Percentiles rank a stretch among this genome's conserved stretches.
phyloP scores from a whole-genome alignment of 2,329 filamentous ascomycete species.

The Botrytis sinoallii region DNA sequence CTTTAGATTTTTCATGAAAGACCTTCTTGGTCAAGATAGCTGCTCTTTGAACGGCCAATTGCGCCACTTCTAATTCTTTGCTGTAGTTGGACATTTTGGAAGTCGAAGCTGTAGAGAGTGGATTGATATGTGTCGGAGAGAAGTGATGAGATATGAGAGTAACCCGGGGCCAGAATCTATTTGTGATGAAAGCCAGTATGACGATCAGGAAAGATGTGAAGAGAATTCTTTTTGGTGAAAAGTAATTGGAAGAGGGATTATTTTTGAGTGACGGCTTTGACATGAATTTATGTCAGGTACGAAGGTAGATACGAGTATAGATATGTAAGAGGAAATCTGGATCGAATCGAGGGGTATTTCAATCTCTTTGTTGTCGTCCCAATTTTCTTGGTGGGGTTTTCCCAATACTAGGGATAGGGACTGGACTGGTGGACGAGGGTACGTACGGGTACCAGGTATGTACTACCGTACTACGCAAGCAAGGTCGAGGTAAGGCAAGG shows the following conservation, averaged over 20 bases:
- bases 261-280: neutral
- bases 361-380: conserved; percentile 14
- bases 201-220: conserved; percentile 32
- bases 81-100: conserved; percentile 53
- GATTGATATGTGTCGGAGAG: conserved; percentile 21
- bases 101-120: conserved; percentile 24
- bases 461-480: neutral
- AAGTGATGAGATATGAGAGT: conserved; percentile 35
- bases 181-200: conserved; percentile 34
- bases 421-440: no score
- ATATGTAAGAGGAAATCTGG: neutral
- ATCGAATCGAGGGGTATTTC: conserved; percentile 7
- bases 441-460: neutral
- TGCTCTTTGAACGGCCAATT: conserved; percentile 85
- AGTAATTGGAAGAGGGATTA: neutral
- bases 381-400: conserved; percentile 17
- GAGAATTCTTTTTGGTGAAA: conserved; percentile 24
- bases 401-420: no score
- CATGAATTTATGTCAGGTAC: neutral
- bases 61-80: conserved; percentile 77
- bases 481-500: neutral
- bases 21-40: conserved; percentile 72
- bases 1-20: conserved; percentile 87
- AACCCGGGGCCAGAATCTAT: conserved; percentile 33
- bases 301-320: no score